These are phyloP conservation scores for Collybiopsis luxurians DNA, from an alignment of 768 basidiomycete species.

Conservation along the genomic window DNA sequence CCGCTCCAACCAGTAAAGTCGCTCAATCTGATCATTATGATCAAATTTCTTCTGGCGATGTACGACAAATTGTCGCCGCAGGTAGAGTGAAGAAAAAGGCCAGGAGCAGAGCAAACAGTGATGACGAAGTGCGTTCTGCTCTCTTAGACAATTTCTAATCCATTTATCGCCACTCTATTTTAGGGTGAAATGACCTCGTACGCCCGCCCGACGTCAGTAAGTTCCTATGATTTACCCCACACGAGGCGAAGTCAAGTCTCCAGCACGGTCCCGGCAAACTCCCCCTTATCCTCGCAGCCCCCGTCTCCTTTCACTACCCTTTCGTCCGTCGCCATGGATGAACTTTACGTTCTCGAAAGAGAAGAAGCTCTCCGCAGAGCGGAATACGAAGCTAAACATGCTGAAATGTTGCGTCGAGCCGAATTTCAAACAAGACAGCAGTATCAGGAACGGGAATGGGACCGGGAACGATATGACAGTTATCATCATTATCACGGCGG, in stretches of 20 bases:
- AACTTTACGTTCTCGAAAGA: constrained; percentile 85
- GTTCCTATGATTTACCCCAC: constrained; percentile 42
- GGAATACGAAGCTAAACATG: constrained; percentile 54
- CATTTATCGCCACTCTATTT: neutral
- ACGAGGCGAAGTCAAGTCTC: constrained; percentile 28
- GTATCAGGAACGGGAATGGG: neutral
- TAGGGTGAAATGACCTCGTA: constrained; percentile 48
- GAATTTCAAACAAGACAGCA: neutral
- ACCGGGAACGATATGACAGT: neutral
- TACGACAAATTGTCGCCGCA: neutral
- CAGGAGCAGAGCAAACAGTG: constrained; percentile 73
- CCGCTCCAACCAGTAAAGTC: constrained; percentile 7
- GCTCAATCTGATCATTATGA: constrained; percentile 7
- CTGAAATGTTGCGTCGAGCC: neutral
- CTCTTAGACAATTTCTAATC: neutral
- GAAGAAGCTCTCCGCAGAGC: constrained; percentile 73
- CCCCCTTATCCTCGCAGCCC: neutral
- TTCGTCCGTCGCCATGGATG: constrained; percentile 80
- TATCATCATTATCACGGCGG: neutral
- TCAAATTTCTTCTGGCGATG: neutral
- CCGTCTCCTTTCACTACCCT: constrained; percentile 56
- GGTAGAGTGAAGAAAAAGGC: constrained; percentile 70
- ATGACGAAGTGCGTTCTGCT: constrained; percentile 68
- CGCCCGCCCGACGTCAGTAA: constrained; percentile 51
- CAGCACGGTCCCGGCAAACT: constrained; percentile 17